A percentile compares a stretch with the other conserved stretches of the same genome.
Conservation (phyloP, 768 basidiomycete species). For the Boletus patriciae region DNA sequence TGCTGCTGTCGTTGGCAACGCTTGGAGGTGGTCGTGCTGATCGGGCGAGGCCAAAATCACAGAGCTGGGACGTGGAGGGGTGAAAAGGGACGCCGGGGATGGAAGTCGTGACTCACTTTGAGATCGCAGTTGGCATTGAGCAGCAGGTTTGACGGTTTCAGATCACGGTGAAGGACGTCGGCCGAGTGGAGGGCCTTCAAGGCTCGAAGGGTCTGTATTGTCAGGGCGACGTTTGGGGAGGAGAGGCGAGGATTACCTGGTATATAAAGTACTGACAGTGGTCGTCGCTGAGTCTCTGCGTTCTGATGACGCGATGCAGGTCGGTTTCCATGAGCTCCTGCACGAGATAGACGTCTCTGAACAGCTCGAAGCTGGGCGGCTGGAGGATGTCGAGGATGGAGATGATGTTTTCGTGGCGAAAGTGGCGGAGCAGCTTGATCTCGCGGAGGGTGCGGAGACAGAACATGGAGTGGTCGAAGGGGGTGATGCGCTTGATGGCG, state of each 20-base stretch:
- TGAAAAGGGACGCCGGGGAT: constrained; percentile 3
- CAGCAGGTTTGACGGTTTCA: constrained; percentile 94
- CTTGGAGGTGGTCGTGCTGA: constrained; percentile 74
- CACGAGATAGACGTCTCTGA: constrained; percentile 81
- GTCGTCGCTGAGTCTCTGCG: constrained; percentile 91
- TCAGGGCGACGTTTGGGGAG: constrained; percentile 3
- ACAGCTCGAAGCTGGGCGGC: constrained; percentile 70
- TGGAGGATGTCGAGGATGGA: constrained; percentile 92
- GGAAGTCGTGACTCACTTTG: constrained; percentile 55
- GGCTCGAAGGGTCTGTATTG: constrained; percentile 69
- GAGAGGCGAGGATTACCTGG: constrained; percentile 52
- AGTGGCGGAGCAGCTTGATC: constrained; percentile 90
- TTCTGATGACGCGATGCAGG: constrained; percentile 93
- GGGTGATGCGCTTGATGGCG: constrained; percentile 94
- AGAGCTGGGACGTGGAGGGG: constrained; percentile 46
- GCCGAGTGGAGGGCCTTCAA: constrained; percentile 94
- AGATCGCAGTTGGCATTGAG: constrained; percentile 97
- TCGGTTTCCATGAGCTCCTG: constrained; percentile 90
- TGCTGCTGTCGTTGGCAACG: constrained; percentile 71
- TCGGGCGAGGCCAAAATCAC: constrained; percentile 86
- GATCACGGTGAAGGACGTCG: constrained; percentile 91
- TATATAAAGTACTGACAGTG: constrained; percentile 98
- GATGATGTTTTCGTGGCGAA: constrained; percentile 88
- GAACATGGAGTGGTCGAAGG: constrained; percentile 95
- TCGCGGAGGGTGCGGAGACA: constrained; percentile 81